phyloP scores from a whole-genome alignment of 2,329 filamentous ascomycete genomes.

The Calonectria henricotiae region DNA sequence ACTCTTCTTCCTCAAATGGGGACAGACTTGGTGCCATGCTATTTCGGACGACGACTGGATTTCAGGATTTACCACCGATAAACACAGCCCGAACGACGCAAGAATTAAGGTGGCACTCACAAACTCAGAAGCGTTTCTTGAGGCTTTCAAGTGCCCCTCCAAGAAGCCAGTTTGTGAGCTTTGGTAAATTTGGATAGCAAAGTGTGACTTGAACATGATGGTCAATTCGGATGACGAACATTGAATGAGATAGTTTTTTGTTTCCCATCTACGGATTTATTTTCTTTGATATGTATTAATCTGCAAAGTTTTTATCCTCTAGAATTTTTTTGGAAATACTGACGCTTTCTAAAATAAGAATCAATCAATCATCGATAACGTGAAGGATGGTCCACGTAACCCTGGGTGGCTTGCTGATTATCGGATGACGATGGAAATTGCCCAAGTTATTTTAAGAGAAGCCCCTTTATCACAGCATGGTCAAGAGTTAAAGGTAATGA shows the following conservation, averaged over 20 bases:
- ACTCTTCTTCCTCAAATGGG: slow-evolving; percentile 79
- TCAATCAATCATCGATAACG: not conserved
- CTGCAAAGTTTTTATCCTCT: not conserved
- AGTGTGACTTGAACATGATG: not conserved
- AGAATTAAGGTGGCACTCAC: slow-evolving; percentile 76
- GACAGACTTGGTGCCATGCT: slow-evolving; percentile 75
- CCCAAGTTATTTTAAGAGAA: no score
- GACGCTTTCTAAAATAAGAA: not conserved
- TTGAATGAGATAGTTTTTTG: not conserved
- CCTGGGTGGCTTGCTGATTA: not conserved
- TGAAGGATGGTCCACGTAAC: not conserved
- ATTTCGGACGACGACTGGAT: not conserved
- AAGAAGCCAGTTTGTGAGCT: slow-evolving; percentile 80
- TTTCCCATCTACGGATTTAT: not conserved
- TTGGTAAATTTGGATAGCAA: slow-evolving; percentile 65
- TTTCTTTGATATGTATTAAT: no score
- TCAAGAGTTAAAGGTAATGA: no score
- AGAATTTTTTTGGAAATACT: not conserved
- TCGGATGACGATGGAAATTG: not conserved
- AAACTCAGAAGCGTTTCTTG: slow-evolving; percentile 78
- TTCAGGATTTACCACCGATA: slow-evolving; percentile 61
- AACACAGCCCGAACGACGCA: slow-evolving; percentile 76
- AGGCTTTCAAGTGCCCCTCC: slow-evolving; percentile 77
- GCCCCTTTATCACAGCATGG: no score
- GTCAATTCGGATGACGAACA: not conserved